A percentile compares a stretch with the other conserved stretches of the same genome.
Evolutionary conservation across 2,329 filamentous ascomycete species (phyloP).

Genomic region (Dactylellina sp.): DNA sequence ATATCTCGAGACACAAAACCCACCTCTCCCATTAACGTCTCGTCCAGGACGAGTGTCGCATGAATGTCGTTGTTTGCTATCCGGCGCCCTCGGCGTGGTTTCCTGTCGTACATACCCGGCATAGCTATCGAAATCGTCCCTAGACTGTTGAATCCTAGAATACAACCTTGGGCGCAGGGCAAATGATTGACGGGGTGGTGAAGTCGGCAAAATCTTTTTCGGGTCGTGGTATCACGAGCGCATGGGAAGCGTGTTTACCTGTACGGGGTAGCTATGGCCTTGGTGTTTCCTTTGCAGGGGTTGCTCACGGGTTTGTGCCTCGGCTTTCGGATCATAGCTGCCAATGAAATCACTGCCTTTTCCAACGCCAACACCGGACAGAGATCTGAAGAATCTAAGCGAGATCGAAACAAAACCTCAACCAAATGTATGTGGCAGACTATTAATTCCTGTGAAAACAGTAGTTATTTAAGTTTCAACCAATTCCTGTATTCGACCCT

Average conservation of each 20-base stretch:
- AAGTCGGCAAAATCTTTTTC: slow-evolving; percentile 11
- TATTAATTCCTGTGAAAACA: no score
- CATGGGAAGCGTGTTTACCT: slow-evolving; percentile 34
- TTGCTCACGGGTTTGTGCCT: slow-evolving; percentile 28
- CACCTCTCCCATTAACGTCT: slow-evolving; percentile 84
- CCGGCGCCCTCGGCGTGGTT: slow-evolving; percentile 63
- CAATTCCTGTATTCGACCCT: no score
- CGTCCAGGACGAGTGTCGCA: slow-evolving; percentile 84
- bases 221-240: slow-evolving; percentile 35
- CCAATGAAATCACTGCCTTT: slow-evolving; percentile 22
- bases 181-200: slow-evolving; percentile 8
- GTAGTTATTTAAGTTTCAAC: no score
- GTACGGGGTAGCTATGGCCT: slow-evolving; percentile 45
- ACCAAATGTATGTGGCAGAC: no score
- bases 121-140: slow-evolving; percentile 66
- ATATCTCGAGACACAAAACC: slow-evolving; percentile 89
- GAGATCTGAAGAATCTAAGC: background rate
- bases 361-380: slow-evolving; percentile 10
- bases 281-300: slow-evolving; percentile 39
- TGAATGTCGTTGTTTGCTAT: slow-evolving; percentile 69
- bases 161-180: background rate
- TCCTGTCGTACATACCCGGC: slow-evolving; percentile 43
- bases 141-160: background rate
- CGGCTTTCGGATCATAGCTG: slow-evolving; percentile 32
- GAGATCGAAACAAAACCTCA: background rate